These are phyloP conservation scores for Ascochyta rabiei DNA, from an alignment of 2,329 filamentous ascomycete genomes.

Conservation along the genomic window DNA sequence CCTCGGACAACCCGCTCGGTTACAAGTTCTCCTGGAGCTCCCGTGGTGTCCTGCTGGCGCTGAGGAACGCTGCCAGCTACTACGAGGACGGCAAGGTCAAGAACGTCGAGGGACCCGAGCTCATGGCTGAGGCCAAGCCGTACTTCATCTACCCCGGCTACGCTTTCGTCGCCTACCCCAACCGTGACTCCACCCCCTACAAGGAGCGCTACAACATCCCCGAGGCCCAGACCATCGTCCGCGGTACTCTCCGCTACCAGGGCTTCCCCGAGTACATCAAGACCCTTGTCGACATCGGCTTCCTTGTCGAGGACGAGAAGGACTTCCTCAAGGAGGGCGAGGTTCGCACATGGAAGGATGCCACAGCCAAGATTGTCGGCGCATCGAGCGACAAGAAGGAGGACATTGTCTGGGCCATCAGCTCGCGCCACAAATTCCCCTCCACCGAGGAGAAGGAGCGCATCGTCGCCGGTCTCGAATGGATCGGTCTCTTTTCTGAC, in stretches of 20 bases:
- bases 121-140: conserved; percentile 88
- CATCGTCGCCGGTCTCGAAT: conserved; percentile 73
- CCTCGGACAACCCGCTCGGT: conserved; percentile 85
- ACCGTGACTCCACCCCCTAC: conserved; percentile 88
- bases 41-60: conserved; percentile 84
- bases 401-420: conserved; percentile 75
- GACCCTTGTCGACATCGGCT: conserved; percentile 85
- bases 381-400: conserved; percentile 68
- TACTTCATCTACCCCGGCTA: conserved; percentile 91
- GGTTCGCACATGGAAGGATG: conserved; percentile 81
- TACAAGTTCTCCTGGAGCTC: conserved; percentile 86
- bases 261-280: conserved; percentile 93
- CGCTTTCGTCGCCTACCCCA: conserved; percentile 89
- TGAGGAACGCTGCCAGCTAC: conserved; percentile 83
- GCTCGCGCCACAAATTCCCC: conserved; percentile 75
- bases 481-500: conserved; percentile 72
- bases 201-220: conserved; percentile 89
- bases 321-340: conserved; percentile 65
- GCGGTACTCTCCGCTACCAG: conserved; percentile 83
- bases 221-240: conserved; percentile 85
- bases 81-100: conserved; percentile 79
- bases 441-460: conserved; percentile 70
- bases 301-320: conserved; percentile 74
- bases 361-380: conserved; percentile 76
- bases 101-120: conserved; percentile 61